Evolutionary conservation across 2,329 filamentous ascomycete genomes (phyloP).

Genomic region (Colletotrichum sansevieriae): DNA sequence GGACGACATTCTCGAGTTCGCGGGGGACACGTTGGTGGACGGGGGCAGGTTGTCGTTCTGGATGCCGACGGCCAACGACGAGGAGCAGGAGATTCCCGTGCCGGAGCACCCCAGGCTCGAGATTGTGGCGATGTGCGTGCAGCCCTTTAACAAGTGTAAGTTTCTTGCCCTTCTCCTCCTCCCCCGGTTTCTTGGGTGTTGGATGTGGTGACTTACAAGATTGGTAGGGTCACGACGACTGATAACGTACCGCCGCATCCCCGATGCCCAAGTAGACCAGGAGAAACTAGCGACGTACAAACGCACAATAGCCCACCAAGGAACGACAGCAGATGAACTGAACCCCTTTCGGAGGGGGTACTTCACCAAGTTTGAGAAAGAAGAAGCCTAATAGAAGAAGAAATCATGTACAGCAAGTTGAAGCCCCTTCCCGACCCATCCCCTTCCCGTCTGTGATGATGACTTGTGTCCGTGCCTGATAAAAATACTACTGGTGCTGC

Average conservation of each 20-base stretch:
- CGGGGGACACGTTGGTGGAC: constrained; percentile 80
- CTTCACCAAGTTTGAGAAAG: constrained; percentile 66
- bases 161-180: constrained; percentile 5
- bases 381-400: constrained; percentile 41
- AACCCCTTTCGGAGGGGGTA: constrained; percentile 72
- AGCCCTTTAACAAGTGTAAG: constrained; percentile 90
- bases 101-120: constrained; percentile 83
- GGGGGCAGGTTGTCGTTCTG: constrained; percentile 89
- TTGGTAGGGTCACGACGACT: constrained; percentile 83
- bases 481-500: constrained; percentile 18
- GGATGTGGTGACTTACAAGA: constrained; percentile 35
- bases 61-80: constrained; percentile 93
- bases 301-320: constrained; percentile 48
- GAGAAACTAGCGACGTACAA: constrained; percentile 54
- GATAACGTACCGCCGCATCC: constrained; percentile 84
- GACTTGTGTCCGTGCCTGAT: constrained; percentile 36
- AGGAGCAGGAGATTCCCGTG: constrained; percentile 80
- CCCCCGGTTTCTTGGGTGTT: neutral
- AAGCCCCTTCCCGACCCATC: neutral
- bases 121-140: constrained; percentile 81
- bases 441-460: constrained; percentile 33
- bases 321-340: constrained; percentile 69
- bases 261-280: constrained; percentile 67
- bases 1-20: constrained; percentile 89
- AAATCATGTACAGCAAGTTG: constrained; percentile 32